These are phyloP conservation scores for Colletotrichum noveboracense DNA, from an alignment of 2,329 filamentous ascomycete species.

Conservation along the genomic window DNA sequence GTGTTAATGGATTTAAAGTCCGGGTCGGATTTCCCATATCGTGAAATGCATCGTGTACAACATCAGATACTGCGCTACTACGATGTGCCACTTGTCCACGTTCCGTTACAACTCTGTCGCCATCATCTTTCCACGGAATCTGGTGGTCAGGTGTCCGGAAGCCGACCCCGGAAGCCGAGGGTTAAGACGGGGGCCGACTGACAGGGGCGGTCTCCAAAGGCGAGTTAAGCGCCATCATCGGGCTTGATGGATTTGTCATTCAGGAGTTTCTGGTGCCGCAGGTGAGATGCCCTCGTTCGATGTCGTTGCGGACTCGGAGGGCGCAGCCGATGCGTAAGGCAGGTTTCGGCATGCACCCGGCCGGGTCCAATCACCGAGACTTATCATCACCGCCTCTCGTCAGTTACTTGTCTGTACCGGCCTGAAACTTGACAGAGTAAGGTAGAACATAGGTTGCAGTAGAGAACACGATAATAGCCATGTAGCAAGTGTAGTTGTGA, in stretches of 20 bases:
- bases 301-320: background rate
- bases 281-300: background rate
- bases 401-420: background rate
- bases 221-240: background rate
- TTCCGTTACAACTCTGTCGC: background rate
- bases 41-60: background rate
- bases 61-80: background rate
- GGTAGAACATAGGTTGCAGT: background rate
- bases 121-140: background rate
- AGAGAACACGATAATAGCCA: background rate
- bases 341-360: background rate
- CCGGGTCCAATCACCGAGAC: background rate
- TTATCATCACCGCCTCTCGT: background rate
- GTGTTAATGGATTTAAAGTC: background rate
- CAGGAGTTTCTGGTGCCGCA: background rate
- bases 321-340: background rate
- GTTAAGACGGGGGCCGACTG: background rate
- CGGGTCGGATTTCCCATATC: background rate
- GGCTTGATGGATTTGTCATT: background rate
- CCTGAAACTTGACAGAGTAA: background rate
- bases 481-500: background rate
- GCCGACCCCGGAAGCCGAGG: background rate
- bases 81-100: background rate
- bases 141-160: background rate
- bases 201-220: background rate